phyloP scores from a whole-genome alignment of 306 rosid species.

The Sphenostylis stenocarpa region DNA sequence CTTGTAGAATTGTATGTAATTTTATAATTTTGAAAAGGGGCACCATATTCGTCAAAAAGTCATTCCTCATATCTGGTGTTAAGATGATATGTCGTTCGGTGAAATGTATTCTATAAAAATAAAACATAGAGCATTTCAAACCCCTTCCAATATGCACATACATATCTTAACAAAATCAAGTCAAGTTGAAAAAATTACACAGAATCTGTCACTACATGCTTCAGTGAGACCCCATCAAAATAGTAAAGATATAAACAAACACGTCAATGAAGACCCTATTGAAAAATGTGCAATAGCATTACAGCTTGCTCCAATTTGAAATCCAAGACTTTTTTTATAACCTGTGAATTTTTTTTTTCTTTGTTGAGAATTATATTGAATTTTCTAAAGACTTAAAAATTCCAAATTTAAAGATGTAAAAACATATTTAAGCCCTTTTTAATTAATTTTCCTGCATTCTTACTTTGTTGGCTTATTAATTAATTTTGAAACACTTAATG shows the following conservation, averaged over 20 bases:
- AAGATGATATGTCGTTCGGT: constrained; percentile 53
- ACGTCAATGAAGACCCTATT: not conserved
- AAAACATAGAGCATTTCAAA: too few relatives aligned
- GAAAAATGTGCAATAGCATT: constrained; percentile 35
- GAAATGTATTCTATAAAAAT: constrained; percentile 38
- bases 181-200: too few relatives aligned
- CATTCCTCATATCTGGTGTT: not conserved
- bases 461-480: not conserved
- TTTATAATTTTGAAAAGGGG: not conserved
- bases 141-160: too few relatives aligned
- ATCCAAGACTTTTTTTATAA: constrained; percentile 23
- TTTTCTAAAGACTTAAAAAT: not conserved
- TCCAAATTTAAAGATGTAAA: too few relatives aligned
- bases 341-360: not conserved
- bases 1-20: not conserved
- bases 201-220: too few relatives aligned
- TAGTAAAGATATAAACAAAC: too few relatives aligned
- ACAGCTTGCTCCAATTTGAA: constrained; percentile 36
- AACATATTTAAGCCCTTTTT: too few relatives aligned
- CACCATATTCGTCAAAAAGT: not conserved
- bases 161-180: too few relatives aligned
- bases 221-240: too few relatives aligned
- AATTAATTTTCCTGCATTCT: not conserved
- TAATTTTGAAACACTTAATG: not conserved
- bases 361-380: not conserved